Conservation (phyloP, 345 rosid genomes). For the Citrus reticulata region DNA sequence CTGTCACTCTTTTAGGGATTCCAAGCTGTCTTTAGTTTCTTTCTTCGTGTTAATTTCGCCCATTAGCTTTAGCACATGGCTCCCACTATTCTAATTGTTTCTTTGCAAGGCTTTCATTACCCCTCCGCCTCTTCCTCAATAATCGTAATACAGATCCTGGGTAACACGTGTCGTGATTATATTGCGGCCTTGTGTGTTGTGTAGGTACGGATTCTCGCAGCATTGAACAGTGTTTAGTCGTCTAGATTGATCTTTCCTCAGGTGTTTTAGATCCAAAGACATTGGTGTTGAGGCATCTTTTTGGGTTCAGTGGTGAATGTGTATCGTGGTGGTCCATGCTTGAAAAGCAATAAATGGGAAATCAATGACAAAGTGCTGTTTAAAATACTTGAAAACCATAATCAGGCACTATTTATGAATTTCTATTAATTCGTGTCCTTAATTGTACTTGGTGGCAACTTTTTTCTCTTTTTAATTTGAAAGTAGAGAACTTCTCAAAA, state of each 20-base stretch:
- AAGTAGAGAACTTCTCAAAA: no score
- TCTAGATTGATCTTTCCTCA: conserved; percentile 19
- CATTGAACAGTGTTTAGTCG: background rate
- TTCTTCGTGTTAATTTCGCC: conserved; percentile 9
- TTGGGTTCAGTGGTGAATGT: background rate
- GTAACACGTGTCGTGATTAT: conserved; percentile 17
- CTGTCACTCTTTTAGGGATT: conserved; percentile 19
- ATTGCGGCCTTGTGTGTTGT: conserved; percentile 4
- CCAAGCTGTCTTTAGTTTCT: conserved; percentile 32
- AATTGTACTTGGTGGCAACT: no score
- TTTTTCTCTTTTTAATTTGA: no score
- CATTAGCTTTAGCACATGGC: conserved; percentile 55
- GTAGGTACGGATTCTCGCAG: conserved; percentile 23
- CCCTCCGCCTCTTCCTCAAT: background rate
- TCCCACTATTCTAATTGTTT: conserved; percentile 8
- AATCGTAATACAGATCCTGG: background rate
- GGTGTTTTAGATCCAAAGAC: conserved; percentile 51
- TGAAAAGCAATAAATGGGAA: background rate
- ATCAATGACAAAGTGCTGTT: background rate
- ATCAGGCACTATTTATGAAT: background rate
- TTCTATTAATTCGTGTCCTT: no score
- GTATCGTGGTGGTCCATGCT: background rate
- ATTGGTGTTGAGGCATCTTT: conserved; percentile 2
- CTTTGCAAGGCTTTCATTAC: background rate
- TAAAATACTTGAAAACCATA: background rate